Evolutionary conservation across 2,329 filamentous ascomycete genomes (phyloP), one percentile per base, ranked within the genome.

Genomic region (Fusarium graminum): DNA sequence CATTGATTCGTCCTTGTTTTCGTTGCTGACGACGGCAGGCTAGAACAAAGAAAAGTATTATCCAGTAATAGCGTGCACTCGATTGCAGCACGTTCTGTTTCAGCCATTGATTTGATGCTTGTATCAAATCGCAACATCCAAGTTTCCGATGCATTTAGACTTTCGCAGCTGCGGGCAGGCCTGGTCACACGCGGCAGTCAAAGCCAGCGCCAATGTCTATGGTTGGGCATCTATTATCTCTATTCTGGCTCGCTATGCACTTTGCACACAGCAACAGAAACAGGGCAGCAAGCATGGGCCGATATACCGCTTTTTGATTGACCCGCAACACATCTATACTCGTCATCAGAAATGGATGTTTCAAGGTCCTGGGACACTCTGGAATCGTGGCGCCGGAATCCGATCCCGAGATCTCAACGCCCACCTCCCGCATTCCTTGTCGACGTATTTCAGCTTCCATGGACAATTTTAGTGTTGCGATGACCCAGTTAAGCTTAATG

Each of bases 11-110:
- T 19, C 63, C 59, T 56, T 69, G 63, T 63, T 67, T 69, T 71
- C 42, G 63, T 67, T 66, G 70, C 70, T 70, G 68, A 71, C 70
- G 65, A 68, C 68, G 64, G 60, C 69, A 53, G 46, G 43, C 50
- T 46, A 42, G 42, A 59, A 53, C 44, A 66, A 54, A 59, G 50
- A 41, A 26, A 13, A 46, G 25, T 34, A 8, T n/a, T 22, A 22
- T 30, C 64, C 59, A 65, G 32, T 34, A 16, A 16, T 8, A 34
- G 51, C 54, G 41, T 59, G 41, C 12, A 32, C 10, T 45, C 50
- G 19, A 32, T 14, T 52, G 34, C 42, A 41, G 17, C 30, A 46
- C 59, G 25, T 38, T 38, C 29, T 43, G 52, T 68, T 68, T 61
- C 52, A 66, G 38, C 56, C 45, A 54, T 44, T 34, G 25, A 26